A percentile compares a stretch with the other conserved stretches of the same genome.
These are phyloP conservation scores for Oryza coarctata DNA, from an alignment of 176 grass and related monocot species.

Conservation along the genomic window DNA sequence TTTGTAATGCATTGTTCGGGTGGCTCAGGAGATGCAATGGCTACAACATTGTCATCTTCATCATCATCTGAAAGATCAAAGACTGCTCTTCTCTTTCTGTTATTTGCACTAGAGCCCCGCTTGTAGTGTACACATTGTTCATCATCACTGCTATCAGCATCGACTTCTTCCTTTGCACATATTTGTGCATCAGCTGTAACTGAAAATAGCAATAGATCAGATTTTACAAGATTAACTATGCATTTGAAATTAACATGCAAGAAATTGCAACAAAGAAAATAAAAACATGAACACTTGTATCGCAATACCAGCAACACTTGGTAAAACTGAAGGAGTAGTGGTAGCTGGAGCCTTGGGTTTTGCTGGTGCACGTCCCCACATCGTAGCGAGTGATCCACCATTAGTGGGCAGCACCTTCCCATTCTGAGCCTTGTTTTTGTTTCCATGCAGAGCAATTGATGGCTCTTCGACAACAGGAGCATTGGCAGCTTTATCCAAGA, in stretches of 20 bases:
- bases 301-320: slow-evolving; percentile 48
- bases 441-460: slow-evolving; percentile 28
- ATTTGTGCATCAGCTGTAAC: slow-evolving; percentile 90
- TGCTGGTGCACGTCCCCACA: slow-evolving; percentile 81
- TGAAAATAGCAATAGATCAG: slow-evolving; percentile 41
- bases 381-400: slow-evolving; percentile 74
- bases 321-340: slow-evolving; percentile 44
- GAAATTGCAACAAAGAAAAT: slow-evolving; percentile 18
- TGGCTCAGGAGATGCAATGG: slow-evolving; percentile 68
- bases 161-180: slow-evolving; percentile 78
- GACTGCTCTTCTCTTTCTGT: slow-evolving; percentile 74
- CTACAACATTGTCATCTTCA: slow-evolving; percentile 64
- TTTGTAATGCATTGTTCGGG: slow-evolving; percentile 30
- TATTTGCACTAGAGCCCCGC: slow-evolving; percentile 44
- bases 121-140: slow-evolving; percentile 60
- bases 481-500: slow-evolving; percentile 39
- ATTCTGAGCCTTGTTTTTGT: slow-evolving; percentile 69
- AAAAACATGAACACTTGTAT: slow-evolving; percentile 15
- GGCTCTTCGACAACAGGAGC: slow-evolving; percentile 56
- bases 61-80: slow-evolving; percentile 90
- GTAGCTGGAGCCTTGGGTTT: slow-evolving; percentile 59
- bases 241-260: slow-evolving; percentile 2
- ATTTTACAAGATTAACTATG: slow-evolving; percentile 17
- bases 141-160: slow-evolving; percentile 62
- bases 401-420: slow-evolving; percentile 56